Base-by-base conservation (phyloP, 768 basidiomycete species). In the Boletus sp. region DNA sequence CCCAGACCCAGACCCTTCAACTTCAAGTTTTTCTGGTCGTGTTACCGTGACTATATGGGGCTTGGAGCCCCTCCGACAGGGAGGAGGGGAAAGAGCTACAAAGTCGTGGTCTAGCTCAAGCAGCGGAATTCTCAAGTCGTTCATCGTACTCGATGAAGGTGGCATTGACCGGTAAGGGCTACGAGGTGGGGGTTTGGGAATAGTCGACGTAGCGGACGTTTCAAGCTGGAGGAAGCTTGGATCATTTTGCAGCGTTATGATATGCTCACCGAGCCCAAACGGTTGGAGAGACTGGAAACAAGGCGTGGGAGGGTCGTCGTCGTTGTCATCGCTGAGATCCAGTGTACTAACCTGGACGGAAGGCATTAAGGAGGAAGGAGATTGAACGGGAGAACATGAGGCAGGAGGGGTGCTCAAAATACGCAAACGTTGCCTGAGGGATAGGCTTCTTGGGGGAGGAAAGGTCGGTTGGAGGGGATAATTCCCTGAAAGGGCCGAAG, bases 381-480 rank as follows among this genome's bases (percentile, higher is more conserved):
- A 55, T 14, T 66, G 64, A 11, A 68, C 53, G 4, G 72, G 56
- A 11, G 72, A 56, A 13, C 62, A 45, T 3, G 74, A 62, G 30
- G 67, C 46, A 10, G 83, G 70, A 23, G 85, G 85, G 4, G 84
- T 77, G 63, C 85, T 88, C 47, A 83, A 78, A 47, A 86, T 83
- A 47, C 88, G 83, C 50, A 88, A 62, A 33, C 88, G 85, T 57
- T 82, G 82, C 60, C 78, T 82, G 60, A 89, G 61, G 11, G 83
- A 82, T 3, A 77, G 59, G 64, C 58, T 54, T 63, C 59, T 47
- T 55, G 57, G 8, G 57, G 64, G 30, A 55, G 63, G 27, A 57
- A 58, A 33, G 62, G 65, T n/a, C 9, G 4, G 65, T 56, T 32
- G 81, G 38, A 6, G 37, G 34, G 44, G 7, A 21, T 33, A 78